phyloP scores from a whole-genome alignment of 2,329 filamentous ascomycete genomes.

The Fusarium albosuccineum region DNA sequence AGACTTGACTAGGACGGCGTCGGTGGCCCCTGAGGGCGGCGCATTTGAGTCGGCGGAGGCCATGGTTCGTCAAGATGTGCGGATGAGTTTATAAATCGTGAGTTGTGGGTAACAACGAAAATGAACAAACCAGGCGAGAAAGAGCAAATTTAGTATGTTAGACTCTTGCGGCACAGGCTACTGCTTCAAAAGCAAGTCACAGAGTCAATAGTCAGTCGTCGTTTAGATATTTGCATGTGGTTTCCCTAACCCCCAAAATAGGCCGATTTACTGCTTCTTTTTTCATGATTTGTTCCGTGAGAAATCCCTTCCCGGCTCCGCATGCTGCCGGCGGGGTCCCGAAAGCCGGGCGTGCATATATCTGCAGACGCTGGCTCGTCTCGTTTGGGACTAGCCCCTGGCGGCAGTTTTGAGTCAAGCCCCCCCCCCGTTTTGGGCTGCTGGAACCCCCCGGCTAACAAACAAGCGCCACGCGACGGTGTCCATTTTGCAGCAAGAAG shows the following conservation, averaged over 20 bases:
- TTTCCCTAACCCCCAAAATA: not conserved
- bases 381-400: constrained; percentile 34
- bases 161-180: not conserved
- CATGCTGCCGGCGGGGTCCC: constrained; percentile 27
- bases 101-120: constrained; percentile 19
- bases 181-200: not conserved
- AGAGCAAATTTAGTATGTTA: not conserved
- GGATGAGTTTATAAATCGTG: not conserved
- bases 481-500: constrained; percentile 39
- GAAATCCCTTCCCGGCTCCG: constrained; percentile 38
- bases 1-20: constrained; percentile 88
- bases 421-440: constrained; percentile 16
- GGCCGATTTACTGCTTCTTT: constrained; percentile 12
- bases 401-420: constrained; percentile 35
- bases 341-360: constrained; percentile 33
- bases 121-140: constrained; percentile 5
- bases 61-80: constrained; percentile 43
- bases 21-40: constrained; percentile 74
- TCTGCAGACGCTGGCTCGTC: constrained; percentile 16
- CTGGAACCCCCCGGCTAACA: constrained; percentile 19
- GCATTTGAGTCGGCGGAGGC: constrained; percentile 50
- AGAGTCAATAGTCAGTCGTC: not conserved
- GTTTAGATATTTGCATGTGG: not conserved
- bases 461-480: constrained; percentile 35
- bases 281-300: constrained; percentile 35